Evolutionary conservation across 163 green algal genomes (phyloP), one percentile per base, ranked within the genome.

Genomic region (Prototheca cutis): DNA sequence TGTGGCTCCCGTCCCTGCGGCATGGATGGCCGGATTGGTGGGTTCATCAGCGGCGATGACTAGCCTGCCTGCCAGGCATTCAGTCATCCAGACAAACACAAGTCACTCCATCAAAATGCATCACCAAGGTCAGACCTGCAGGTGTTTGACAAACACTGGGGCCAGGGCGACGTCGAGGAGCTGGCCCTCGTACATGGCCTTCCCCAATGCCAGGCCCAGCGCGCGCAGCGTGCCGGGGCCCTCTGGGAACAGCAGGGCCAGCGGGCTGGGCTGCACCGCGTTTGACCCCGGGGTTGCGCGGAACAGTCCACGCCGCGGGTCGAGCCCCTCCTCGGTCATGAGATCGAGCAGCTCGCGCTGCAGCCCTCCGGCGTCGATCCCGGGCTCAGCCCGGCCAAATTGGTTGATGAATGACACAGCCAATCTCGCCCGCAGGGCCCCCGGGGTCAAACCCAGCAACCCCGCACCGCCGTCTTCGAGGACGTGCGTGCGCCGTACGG

Each of bases 171-270:
- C 53, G 42, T 94, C 82, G 34, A 96, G 61, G 62, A 96, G 75
- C 29, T 96, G 79, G n/a, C 90, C 90, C 63, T 97, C 90, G 64
- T 93, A 94, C 65, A 97, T 75, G 19, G 84, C 85, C 70, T 94
- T 94, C 34, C 88, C 90, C 18, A 95, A 66, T 65, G 95, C 80
- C n/a, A 80, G 53, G 15, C 90, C 90, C 33, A 93, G 53, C 31
- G 94, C 82, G 63, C 89, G 70, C 53, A 95, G 63, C 42, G 42
- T 21, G 10, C 6, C 18, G 18, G 18, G 25, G 42, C 21, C 32
- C 24, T 25, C 48, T 25, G 25, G 3, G 3, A 19, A 56, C n/a
- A 73, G 48, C 56, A 78, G 74, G 5, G 84, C 84, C 19, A 72
- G 59, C 0, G 82, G 72, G 59, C 77, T 73, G 10, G 85, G 83